phyloP scores from a whole-genome alignment of 352 stramenopile genomes.

The Phytophthora pini region DNA sequence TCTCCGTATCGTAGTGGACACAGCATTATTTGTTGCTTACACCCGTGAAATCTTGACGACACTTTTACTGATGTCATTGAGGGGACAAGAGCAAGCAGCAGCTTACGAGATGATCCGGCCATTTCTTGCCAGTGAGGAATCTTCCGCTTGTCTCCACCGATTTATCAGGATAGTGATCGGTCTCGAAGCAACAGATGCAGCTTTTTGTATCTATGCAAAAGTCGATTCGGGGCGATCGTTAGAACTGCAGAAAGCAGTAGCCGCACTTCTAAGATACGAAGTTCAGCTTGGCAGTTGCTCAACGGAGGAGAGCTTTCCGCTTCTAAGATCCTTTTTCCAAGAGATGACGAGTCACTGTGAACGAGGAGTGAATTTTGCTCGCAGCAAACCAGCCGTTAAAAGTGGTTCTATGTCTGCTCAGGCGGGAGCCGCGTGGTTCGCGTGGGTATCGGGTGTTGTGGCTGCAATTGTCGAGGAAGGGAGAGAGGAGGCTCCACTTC shows the following conservation, averaged over 20 bases:
- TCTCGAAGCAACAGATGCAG: constrained; percentile 34
- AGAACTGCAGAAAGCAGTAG: constrained; percentile 19
- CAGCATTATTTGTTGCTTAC: constrained; percentile 39
- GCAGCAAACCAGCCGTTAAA: constrained; percentile 16
- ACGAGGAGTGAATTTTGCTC: constrained; percentile 2
- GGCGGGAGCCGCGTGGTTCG: constrained; percentile 30
- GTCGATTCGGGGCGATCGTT: constrained; percentile 7
- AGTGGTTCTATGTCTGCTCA: constrained; percentile 6
- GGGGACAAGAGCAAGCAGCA: constrained; percentile 1
- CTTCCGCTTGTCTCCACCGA: constrained; percentile 17
- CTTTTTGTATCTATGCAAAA: constrained; percentile 10
- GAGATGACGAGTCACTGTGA: constrained; percentile 33
- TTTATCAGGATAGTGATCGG: constrained; percentile 37
- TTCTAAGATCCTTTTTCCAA: constrained; percentile 36
- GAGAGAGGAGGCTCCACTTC: neutral
- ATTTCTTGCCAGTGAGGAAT: constrained; percentile 26
- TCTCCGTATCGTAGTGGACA: constrained; percentile 39
- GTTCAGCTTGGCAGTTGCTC: neutral
- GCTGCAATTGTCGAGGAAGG: constrained; percentile 14
- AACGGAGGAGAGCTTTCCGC: constrained; percentile 10
- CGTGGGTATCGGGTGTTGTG: constrained; percentile 42
- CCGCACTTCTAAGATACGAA: constrained; percentile 21
- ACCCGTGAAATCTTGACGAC: constrained; percentile 34
- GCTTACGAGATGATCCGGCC: constrained; percentile 27
- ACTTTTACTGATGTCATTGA: constrained; percentile 27